These are phyloP conservation scores for Mediolabrus comicus DNA, from an alignment of 108 stramenopile species.

Conservation along the genomic window DNA sequence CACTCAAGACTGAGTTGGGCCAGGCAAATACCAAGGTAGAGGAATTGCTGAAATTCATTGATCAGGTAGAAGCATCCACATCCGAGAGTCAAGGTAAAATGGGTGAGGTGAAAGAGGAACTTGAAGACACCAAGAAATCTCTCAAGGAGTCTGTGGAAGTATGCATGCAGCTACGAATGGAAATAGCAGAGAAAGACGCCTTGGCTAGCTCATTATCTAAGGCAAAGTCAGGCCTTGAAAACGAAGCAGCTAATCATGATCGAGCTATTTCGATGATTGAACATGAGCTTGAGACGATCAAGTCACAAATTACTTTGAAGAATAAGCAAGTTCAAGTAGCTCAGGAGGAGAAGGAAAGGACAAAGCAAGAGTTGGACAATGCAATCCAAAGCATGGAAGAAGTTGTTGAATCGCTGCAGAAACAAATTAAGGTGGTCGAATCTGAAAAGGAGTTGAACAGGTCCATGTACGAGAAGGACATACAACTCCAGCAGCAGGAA, in stretches of 20 bases:
- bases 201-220: conserved; percentile 3
- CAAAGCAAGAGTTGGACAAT: conserved; percentile 13
- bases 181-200: not conserved
- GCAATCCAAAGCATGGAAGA: conserved; percentile 27
- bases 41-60: not conserved
- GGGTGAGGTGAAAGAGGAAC: not conserved
- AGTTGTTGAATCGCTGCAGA: conserved; percentile 22
- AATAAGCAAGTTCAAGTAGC: conserved; percentile 6
- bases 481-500: conserved; percentile 40
- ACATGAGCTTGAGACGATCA: conserved; percentile 8
- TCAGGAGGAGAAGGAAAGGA: conserved; percentile 3
- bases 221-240: not conserved
- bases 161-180: not conserved
- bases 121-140: not conserved
- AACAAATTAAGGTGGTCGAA: conserved; percentile 24
- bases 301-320: conserved; percentile 4
- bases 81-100: not conserved
- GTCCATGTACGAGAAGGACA: conserved; percentile 32
- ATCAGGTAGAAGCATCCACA: not conserved
- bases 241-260: not conserved
- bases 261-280: not conserved
- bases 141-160: not conserved
- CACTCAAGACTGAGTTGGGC: not conserved
- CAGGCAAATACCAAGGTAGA: not conserved
- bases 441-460: conserved; percentile 31